Evolutionary conservation across 2,329 filamentous ascomycete genomes (phyloP).

Genomic region (Trichoderma arundinaceum): DNA sequence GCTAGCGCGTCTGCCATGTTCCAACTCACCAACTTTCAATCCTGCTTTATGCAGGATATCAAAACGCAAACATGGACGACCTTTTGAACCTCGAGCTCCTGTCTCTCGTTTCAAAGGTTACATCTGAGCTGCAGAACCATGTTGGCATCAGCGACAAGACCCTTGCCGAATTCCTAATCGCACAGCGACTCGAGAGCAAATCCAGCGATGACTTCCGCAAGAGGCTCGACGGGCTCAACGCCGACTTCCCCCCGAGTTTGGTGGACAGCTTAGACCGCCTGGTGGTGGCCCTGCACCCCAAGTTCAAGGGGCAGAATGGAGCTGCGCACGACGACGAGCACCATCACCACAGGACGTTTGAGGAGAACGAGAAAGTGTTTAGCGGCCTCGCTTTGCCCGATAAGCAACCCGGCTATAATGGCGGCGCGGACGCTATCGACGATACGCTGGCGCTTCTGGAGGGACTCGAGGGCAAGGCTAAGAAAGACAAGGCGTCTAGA

Average conservation of each 20-base stretch:
- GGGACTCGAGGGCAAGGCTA: conserved; percentile 73
- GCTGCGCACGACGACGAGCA: conserved; percentile 49
- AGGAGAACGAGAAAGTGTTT: conserved; percentile 86
- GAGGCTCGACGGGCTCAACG: conserved; percentile 75
- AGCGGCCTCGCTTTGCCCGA: conserved; percentile 88
- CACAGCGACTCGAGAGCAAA: conserved; percentile 78
- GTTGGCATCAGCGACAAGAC: conserved; percentile 91
- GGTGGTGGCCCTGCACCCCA: conserved; percentile 87
- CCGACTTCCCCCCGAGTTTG: conserved; percentile 82
- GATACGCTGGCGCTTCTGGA: conserved; percentile 94
- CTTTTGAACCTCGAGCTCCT: conserved; percentile 89
- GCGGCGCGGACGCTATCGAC: conserved; percentile 73
- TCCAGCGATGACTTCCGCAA: conserved; percentile 75
- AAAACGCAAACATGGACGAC: conserved; percentile 80
- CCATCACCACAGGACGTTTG: conserved; percentile 52
- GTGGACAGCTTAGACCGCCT: conserved; percentile 91
- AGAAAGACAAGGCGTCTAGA: conserved; percentile 54
- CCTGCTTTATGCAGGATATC: conserved; percentile 13
- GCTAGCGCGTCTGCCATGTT: conserved; percentile 25
- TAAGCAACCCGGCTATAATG: conserved; percentile 55
- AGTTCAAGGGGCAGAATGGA: conserved; percentile 69
- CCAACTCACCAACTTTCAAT: neutral
- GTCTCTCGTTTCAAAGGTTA: conserved; percentile 92
- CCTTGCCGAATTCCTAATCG: conserved; percentile 94
- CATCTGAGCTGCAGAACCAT: conserved; percentile 93